Conservation (phyloP, 228 moss, liverwort and hornwort genomes). For the Sphagnum magellanicum region DNA sequence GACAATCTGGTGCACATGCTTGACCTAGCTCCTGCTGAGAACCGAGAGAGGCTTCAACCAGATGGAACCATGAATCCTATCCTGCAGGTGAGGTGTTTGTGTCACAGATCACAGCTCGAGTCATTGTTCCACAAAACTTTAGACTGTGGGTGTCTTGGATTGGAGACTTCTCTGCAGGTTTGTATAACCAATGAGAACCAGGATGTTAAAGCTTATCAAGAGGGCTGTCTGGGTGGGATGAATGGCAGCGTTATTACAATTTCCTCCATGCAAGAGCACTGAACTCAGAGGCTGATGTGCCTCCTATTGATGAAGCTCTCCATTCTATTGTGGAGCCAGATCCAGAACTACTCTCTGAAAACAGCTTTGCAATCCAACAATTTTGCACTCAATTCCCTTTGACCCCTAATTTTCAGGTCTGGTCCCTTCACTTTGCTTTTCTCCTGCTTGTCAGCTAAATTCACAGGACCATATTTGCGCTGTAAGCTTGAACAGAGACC, state of each 20-base stretch:
- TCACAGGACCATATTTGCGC: too few species aligned
- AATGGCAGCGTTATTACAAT: constrained; percentile 72
- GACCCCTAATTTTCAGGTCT: constrained; percentile 67
- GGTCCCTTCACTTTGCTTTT: too few species aligned
- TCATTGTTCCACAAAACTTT: not conserved
- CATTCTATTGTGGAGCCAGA: constrained; percentile 61
- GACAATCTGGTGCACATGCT: constrained; percentile 77
- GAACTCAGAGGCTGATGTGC: constrained; percentile 63
- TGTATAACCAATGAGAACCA: not conserved
- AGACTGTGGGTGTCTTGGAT: not conserved
- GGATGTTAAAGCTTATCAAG: not conserved
- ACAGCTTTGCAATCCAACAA: constrained; percentile 32
- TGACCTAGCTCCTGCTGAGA: constrained; percentile 59
- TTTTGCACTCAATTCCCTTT: constrained; percentile 61
- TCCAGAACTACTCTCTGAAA: constrained; percentile 22
- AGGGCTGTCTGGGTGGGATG: constrained; percentile 3
- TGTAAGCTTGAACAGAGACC: too few species aligned
- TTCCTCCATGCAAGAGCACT: constrained; percentile 57
- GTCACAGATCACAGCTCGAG: not conserved
- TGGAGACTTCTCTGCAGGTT: not conserved
- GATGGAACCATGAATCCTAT: constrained; percentile 83
- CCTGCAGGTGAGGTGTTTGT: constrained; percentile 47
- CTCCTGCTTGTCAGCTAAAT: too few species aligned
- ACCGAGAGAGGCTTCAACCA: constrained; percentile 66
- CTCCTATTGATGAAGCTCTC: constrained; percentile 60